Evolutionary conservation across 441 rosid genomes (phyloP), one percentile per base, ranked within the genome.

Genomic region (Raphanus hybrid): DNA sequence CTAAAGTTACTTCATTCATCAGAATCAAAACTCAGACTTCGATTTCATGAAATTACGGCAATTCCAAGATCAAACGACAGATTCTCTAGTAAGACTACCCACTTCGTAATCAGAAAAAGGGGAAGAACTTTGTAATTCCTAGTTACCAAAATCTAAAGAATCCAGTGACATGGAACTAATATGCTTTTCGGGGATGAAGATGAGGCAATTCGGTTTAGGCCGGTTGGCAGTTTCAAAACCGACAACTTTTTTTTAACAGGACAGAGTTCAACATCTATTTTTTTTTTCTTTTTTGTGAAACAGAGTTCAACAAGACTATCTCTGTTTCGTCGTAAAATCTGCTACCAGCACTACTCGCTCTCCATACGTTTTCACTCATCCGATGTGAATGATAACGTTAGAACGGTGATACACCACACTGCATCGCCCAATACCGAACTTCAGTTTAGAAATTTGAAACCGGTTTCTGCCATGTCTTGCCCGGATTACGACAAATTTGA

Each of bases 311-410:
- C 12, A 43, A 43, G 52, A 12, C 6, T 45, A 45, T 75, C 37
- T 75, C 68, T 66, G 73, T 20, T 60, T 67, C 5, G 32, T 20
- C 8, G 64, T 64, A 8, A 18, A 50, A 73, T 11, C 37, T 34
- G 4, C 34, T 34, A 6, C 29, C 70, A 5, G 4, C 45, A 3
- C 11, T 20, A 52, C 34, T 66, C 55, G 11, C n/a, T 60, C 50
- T 76, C 60, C 74, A 63, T 16, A 14, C 26, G 20, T 5, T 12
- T 68, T 75, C 12, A 14, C 57, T 43, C 66, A 66, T 57, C 78
- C 60, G 43, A 32, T 54, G 65, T 32, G 50, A 57, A 57, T 32
- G n/a, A n/a, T n/a, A n/a, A n/a, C n/a, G n/a, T n/a, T n/a, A n/a
- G 23, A 61, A 16, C 20, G 41, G 20, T 29, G 29, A 54, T 9